Conservation (phyloP, 2,329 filamentous ascomycete species). For the Neophaeococcomyces mojaviensis region DNA sequence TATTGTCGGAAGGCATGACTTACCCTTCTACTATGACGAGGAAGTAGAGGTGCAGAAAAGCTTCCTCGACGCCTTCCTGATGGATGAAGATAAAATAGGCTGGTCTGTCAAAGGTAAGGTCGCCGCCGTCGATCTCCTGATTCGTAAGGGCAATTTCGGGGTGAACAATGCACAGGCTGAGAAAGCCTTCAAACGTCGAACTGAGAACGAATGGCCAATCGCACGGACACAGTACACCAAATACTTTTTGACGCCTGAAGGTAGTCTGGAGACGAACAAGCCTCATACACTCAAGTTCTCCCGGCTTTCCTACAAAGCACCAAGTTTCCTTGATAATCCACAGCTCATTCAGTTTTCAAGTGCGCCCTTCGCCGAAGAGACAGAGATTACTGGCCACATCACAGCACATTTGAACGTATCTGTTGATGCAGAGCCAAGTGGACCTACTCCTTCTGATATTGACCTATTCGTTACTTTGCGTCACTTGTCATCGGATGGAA, state of each 20-base stretch:
- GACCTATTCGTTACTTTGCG: conserved; percentile 51
- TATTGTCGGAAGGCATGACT: conserved; percentile 62
- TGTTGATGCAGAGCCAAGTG: conserved; percentile 32
- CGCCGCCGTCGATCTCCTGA: conserved; percentile 51
- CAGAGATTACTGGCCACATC: conserved; percentile 63
- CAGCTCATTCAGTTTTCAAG: conserved; percentile 53
- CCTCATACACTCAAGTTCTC: conserved; percentile 23
- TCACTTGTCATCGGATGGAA: conserved; percentile 41
- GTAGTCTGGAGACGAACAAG: conserved; percentile 32
- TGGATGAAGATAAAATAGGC: conserved; percentile 51
- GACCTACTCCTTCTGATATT: conserved; percentile 31
- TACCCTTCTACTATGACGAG: conserved; percentile 64
- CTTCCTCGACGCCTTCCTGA: conserved; percentile 65
- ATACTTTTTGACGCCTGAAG: conserved; percentile 49
- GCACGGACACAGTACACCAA: conserved; percentile 56
- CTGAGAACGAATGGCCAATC: conserved; percentile 60
- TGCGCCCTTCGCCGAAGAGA: conserved; percentile 52
- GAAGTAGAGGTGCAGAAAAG: conserved; percentile 60
- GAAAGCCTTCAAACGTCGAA: conserved; percentile 46
- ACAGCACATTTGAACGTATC: conserved; percentile 59
- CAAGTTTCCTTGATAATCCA: conserved; percentile 49
- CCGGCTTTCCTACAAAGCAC: conserved; percentile 51
- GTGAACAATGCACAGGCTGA: conserved; percentile 58
- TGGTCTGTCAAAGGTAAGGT: conserved; percentile 29
- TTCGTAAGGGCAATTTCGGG: conserved; percentile 60